These are phyloP conservation scores for Monosporascus ibericus DNA, from an alignment of 2,329 filamentous ascomycete genomes.

Conservation along the genomic window DNA sequence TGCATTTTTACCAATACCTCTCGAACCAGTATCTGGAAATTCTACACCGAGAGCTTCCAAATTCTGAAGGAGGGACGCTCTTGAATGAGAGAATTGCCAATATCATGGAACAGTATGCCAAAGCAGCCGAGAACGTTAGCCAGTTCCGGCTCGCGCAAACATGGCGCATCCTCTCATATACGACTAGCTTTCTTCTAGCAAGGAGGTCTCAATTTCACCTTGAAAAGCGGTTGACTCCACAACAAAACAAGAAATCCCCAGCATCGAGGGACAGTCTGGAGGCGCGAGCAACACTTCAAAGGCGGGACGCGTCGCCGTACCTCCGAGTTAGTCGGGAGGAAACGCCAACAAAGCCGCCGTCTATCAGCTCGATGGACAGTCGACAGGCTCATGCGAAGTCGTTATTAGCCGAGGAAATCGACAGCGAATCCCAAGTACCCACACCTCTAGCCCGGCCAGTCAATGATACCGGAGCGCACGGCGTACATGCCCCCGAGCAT, in stretches of 20 bases:
- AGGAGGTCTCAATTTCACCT: conserved; percentile 53
- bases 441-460: conserved; percentile 53
- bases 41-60: conserved; percentile 43
- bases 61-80: conserved; percentile 26
- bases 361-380: conserved; percentile 28
- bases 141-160: conserved; percentile 58
- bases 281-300: conserved; percentile 6
- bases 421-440: conserved; percentile 57
- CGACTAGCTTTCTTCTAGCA: conserved; percentile 46
- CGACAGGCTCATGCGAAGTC: conserved; percentile 32
- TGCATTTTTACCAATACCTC: conserved; percentile 49
- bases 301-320: conserved; percentile 11
- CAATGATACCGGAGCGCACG: conserved; percentile 24
- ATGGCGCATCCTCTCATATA: conserved; percentile 56
- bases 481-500: conserved; percentile 27
- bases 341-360: conserved; percentile 19
- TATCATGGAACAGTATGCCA: conserved; percentile 52
- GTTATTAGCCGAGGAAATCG: conserved; percentile 48
- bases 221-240: conserved; percentile 37
- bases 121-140: conserved; percentile 48
- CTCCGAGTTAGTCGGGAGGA: conserved; percentile 13
- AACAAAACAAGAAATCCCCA: conserved; percentile 8
- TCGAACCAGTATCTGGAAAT: conserved; percentile 50
- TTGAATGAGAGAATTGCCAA: conserved; percentile 41
- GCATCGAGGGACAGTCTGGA: conserved; percentile 8